Conservation (phyloP, 352 stramenopile species). For the Elongisporangium prolatum region DNA sequence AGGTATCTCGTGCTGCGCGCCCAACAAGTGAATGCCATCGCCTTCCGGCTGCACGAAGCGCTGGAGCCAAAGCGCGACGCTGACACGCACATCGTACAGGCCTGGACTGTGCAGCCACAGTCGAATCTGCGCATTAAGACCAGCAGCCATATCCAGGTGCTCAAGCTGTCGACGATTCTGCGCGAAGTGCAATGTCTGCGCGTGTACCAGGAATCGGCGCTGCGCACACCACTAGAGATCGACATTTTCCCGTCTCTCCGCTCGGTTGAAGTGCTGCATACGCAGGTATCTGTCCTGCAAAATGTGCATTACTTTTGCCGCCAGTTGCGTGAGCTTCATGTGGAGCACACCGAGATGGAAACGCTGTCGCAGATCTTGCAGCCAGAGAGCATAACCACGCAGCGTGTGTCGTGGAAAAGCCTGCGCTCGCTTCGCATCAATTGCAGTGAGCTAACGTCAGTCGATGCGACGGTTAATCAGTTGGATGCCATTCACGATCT, state of each 20-base stretch:
- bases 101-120: constrained; percentile 76
- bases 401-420: constrained; percentile 25
- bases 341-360: constrained; percentile 58
- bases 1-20: constrained; percentile 67
- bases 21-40: constrained; percentile 62
- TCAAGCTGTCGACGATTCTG: constrained; percentile 85
- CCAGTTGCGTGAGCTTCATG: constrained; percentile 58
- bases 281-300: constrained; percentile 26
- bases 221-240: constrained; percentile 47
- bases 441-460: constrained; percentile 39
- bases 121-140: constrained; percentile 54
- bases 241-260: constrained; percentile 80
- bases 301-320: constrained; percentile 67
- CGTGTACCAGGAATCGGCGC: constrained; percentile 42
- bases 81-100: constrained; percentile 59
- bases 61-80: constrained; percentile 65
- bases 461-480: constrained; percentile 57
- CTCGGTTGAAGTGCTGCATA: constrained; percentile 58
- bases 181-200: constrained; percentile 62
- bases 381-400: constrained; percentile 6
- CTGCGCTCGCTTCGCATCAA: constrained; percentile 64
- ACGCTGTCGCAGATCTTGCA: constrained; percentile 40
- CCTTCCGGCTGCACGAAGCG: constrained; percentile 61
- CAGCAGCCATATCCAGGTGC: constrained; percentile 75
- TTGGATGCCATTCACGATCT: constrained; percentile 35